These are phyloP conservation scores for Ormosia semicastrata DNA, from an alignment of 306 rosid species.

Conservation along the genomic window DNA sequence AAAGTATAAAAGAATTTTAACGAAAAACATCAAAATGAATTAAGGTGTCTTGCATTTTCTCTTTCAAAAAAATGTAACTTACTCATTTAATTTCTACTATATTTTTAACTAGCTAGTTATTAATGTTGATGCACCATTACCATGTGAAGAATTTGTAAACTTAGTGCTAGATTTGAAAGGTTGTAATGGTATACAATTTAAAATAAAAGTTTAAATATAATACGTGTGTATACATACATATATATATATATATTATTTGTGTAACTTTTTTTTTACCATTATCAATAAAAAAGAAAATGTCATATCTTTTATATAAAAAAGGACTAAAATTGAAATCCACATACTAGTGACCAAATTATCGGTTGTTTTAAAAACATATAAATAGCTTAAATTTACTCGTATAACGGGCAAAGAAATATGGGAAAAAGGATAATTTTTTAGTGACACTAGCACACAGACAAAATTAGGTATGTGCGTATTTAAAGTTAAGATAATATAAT, in stretches of 20 bases:
- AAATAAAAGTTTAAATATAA: neutral
- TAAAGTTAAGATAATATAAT: neutral
- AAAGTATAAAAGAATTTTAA: too few relatives aligned
- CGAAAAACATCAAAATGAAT: too few relatives aligned
- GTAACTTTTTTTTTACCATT: neutral
- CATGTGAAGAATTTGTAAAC: neutral
- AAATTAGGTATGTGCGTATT: too few relatives aligned
- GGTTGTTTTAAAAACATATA: neutral
- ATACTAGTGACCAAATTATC: neutral
- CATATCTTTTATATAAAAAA: neutral
- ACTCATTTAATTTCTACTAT: neutral
- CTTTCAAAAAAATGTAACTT: too few relatives aligned
- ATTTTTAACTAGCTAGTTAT: neutral
- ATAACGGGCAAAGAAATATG: neutral
- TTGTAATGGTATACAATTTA: neutral
- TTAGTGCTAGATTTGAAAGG: neutral
- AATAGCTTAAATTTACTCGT: neutral
- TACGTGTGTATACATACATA: too few relatives aligned
- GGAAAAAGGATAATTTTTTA: too few relatives aligned
- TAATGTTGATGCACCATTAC: neutral
- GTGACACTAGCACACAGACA: neutral
- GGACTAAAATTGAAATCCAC: neutral
- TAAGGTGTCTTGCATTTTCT: too few relatives aligned
- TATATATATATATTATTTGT: neutral
- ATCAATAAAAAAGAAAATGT: neutral